These are phyloP conservation scores for Alternaria incomplexa DNA, from an alignment of 2,329 filamentous ascomycete genomes.

Conservation along the genomic window DNA sequence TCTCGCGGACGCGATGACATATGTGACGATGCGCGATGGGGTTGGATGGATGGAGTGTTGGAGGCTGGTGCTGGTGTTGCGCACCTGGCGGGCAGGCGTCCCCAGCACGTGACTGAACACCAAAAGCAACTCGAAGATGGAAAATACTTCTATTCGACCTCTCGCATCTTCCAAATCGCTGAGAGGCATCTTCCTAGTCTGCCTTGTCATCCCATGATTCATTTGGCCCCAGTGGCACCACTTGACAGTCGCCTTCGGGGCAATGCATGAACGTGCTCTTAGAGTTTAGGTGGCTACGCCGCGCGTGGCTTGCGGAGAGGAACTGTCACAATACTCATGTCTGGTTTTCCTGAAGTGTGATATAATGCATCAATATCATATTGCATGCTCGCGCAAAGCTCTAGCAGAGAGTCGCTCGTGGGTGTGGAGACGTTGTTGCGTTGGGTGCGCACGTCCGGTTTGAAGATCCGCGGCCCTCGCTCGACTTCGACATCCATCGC, in stretches of 20 bases:
- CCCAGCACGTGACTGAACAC: conserved; percentile 6
- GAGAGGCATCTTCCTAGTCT: background rate
- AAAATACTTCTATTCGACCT: conserved; percentile 1
- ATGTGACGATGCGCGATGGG: conserved; percentile 1
- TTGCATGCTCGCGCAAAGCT: background rate
- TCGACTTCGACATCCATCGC: conserved; percentile 4
- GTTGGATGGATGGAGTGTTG: background rate
- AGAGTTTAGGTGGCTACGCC: background rate
- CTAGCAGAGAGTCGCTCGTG: background rate
- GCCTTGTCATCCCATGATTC: background rate
- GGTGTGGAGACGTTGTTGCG: conserved; percentile 12
- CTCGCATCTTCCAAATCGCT: background rate
- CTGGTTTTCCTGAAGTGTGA: background rate
- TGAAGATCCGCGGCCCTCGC: conserved; percentile 6
- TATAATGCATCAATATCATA: conserved; percentile 2
- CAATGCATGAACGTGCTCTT: background rate
- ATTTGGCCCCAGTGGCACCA: background rate
- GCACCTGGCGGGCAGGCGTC: background rate
- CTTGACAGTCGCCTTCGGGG: background rate
- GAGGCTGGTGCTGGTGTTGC: background rate
- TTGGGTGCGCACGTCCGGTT: conserved; percentile 23
- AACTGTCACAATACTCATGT: conserved; percentile 8
- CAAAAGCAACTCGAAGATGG: background rate
- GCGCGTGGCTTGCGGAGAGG: background rate
- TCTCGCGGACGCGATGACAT: conserved; percentile 6